Conservation (phyloP, 139 green algal genomes). For the Limnomonas spitsbergensis region DNA sequence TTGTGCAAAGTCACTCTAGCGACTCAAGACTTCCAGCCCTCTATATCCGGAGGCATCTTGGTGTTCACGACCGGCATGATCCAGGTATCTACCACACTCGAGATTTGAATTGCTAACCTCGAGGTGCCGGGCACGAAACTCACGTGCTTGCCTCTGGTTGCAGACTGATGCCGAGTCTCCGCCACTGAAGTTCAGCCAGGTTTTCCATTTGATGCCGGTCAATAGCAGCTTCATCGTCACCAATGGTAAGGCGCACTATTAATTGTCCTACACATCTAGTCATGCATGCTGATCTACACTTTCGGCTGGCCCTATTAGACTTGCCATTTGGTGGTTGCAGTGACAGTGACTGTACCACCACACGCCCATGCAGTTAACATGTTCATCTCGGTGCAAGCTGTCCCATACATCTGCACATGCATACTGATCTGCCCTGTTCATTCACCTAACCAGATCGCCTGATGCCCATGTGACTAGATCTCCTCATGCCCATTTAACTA, state of each 20-base stretch:
- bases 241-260: conserved; percentile 61
- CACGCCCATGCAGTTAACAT: too few relatives aligned
- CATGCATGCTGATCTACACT: too few relatives aligned
- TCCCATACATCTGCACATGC: too few relatives aligned
- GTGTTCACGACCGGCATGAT: conserved; percentile 87
- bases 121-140: neutral
- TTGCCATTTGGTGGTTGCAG: too few relatives aligned
- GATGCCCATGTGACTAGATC: too few relatives aligned
- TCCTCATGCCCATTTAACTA: too few relatives aligned
- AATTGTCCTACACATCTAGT: too few relatives aligned
- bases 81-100: conserved; percentile 42
- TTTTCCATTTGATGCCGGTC: conserved; percentile 83
- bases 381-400: too few relatives aligned
- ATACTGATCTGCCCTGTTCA: too few relatives aligned
- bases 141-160: neutral
- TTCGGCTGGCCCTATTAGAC: too few relatives aligned
- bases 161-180: conserved; percentile 79
- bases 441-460: too few relatives aligned
- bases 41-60: conserved; percentile 70
- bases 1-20: conserved; percentile 66
- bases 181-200: conserved; percentile 87
- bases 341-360: too few relatives aligned
- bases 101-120: neutral
- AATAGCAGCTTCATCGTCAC: conserved; percentile 73
- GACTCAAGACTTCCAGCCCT: conserved; percentile 84